Evolutionary conservation across 768 basidiomycete genomes (phyloP), one percentile per base, ranked within the genome.

Genomic region (Paxillus rubicundulus): DNA sequence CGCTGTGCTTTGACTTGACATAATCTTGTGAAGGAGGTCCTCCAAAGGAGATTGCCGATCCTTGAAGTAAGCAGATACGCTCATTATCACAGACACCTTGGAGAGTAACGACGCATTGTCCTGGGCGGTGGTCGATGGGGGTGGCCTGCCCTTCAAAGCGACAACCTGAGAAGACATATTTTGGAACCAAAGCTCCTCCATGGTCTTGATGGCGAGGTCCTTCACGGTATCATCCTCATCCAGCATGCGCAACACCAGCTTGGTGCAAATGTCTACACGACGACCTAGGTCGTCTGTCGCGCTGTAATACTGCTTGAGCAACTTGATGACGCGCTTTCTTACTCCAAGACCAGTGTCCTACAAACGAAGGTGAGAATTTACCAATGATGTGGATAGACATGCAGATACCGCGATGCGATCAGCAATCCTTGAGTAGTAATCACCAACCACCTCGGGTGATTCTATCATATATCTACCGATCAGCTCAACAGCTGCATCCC

Each of bases 401-500:
- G 30, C 1, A 72, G 83, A 66, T 70, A 97, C 95, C 36, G 90
- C 88, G 58, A 97, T 92, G 5, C 97, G 87, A 54, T 92, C 89
- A 2, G 89, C 84, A 48, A 99, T 90, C 67, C 85, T 85, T 43
- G 80, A 77, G 62, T 95, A 96, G 71, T 98, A 98, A 60, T 94
- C 85, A 4, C 82, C 81, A 0, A 90, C 92, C n/a, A 98, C 85
- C 50, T 86, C 85, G 0, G 92, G 91, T 0, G 87, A 85, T 55
- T 92, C 87, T 33, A 94, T 82, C 76, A 98, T 86, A 62, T 98
- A 96, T 72, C 93, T 96, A n/a, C 97, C 97, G 52, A 98, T 91
- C 52, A 99, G 74, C 64, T 98, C 97, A 13, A 99, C 91, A 5
- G 96, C 94, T 5, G 94, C 93, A 66, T 99, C 97, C 10, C 97